These are phyloP conservation scores for Podaxis sp. DNA, from an alignment of 768 basidiomycete species.

Conservation along the genomic window DNA sequence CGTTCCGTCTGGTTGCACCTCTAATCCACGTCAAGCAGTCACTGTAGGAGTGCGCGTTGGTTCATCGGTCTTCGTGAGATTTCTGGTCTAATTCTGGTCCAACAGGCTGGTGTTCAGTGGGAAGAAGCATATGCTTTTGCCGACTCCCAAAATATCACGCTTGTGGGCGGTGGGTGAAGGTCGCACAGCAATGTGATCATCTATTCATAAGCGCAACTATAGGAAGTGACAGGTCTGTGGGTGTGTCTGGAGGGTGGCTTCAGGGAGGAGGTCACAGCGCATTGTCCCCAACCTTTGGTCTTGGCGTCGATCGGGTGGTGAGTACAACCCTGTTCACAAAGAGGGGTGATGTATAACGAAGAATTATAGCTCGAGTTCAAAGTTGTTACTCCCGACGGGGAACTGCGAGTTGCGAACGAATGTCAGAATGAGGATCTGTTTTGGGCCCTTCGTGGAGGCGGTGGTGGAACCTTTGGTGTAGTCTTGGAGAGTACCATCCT, in stretches of 20 bases:
- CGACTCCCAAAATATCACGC: conserved; percentile 36
- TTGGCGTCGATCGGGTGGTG: conserved; percentile 43
- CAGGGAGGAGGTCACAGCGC: conserved; percentile 44
- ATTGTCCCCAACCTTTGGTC: conserved; percentile 39
- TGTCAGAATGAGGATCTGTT: conserved; percentile 41
- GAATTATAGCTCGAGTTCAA: conserved; percentile 20
- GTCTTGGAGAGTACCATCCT: conserved; percentile 32
- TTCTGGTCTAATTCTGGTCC: background rate
- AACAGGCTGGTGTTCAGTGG: conserved; percentile 43
- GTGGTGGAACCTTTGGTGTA: conserved; percentile 39
- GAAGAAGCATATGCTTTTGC: conserved; percentile 39
- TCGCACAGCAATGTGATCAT: background rate
- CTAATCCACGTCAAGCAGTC: conserved; percentile 20
- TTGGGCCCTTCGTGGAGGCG: conserved; percentile 39
- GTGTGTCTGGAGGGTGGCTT: conserved; percentile 38
- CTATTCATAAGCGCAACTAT: background rate
- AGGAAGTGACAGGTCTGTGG: conserved; percentile 33
- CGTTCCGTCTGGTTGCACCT: conserved; percentile 29
- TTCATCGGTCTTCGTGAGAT: background rate
- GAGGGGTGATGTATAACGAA: background rate
- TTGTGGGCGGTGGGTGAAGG: conserved; percentile 33
- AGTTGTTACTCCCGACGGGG: conserved; percentile 40
- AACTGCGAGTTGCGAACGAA: conserved; percentile 33
- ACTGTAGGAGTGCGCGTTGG: conserved; percentile 31
- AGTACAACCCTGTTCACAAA: conserved; percentile 9